phyloP scores from a whole-genome alignment of 1,139 yeast species.

The Schizosaccharomyces versatilis region DNA sequence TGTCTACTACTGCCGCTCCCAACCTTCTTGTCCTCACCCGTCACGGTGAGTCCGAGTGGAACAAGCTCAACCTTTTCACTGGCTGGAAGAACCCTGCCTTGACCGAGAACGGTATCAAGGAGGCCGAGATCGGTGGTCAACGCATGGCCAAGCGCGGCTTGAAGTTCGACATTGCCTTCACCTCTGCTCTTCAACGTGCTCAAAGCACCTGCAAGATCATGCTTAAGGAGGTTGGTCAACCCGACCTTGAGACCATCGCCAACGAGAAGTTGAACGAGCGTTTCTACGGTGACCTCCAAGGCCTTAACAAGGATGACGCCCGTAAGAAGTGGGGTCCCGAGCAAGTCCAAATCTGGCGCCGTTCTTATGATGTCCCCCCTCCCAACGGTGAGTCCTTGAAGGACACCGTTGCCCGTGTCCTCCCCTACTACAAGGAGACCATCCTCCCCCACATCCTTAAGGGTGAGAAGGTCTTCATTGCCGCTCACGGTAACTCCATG shows the following conservation, averaged over 20 bases:
- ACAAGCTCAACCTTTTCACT: constrained; percentile 57
- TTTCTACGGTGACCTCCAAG: constrained; percentile 97
- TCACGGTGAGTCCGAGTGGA: constrained; percentile 86
- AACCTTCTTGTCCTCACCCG: constrained; percentile 18
- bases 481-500: constrained; percentile 97
- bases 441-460: constrained; percentile 64
- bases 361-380: constrained; percentile 93
- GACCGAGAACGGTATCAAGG: constrained; percentile 65
- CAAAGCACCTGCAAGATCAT: constrained; percentile 96
- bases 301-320: constrained; percentile 92
- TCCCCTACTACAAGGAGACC: constrained; percentile 95
- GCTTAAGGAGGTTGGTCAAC: constrained; percentile 66
- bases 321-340: constrained; percentile 74
- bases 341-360: constrained; percentile 92
- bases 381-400: constrained; percentile 88
- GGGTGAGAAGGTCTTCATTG: constrained; percentile 78
- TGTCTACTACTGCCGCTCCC: background rate
- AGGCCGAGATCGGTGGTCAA: constrained; percentile 87
- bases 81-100: constrained; percentile 96
- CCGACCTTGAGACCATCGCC: constrained; percentile 82
- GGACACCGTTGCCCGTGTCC: constrained; percentile 85
- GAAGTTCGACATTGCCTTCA: constrained; percentile 70
- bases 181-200: constrained; percentile 84
- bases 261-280: constrained; percentile 97
- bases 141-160: constrained; percentile 71